A percentile compares a stretch with the other conserved stretches of the same genome.
These are phyloP conservation scores for Ceratocystis diversiconidia DNA, from an alignment of 2,329 filamentous ascomycete species.

Conservation along the genomic window DNA sequence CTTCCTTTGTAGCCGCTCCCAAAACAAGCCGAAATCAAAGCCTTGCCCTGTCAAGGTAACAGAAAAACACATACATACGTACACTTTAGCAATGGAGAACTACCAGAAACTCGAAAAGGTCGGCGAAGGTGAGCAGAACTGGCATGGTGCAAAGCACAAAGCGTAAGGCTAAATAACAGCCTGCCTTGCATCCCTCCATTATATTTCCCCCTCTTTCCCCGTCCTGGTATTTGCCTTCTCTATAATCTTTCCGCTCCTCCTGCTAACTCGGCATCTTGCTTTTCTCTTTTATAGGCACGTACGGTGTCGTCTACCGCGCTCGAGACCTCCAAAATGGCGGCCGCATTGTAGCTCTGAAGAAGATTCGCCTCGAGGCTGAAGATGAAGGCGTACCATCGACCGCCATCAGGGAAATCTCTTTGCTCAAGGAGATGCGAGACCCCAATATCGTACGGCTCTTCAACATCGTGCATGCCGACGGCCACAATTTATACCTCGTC, in stretches of 20 bases:
- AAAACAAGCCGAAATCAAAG: too few species aligned
- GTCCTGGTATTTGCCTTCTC: neutral
- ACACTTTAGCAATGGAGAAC: slow-evolving; percentile 52
- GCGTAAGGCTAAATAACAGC: neutral
- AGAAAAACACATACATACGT: slow-evolving; percentile 17
- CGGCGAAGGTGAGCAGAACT: slow-evolving; percentile 56
- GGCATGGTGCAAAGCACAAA: neutral
- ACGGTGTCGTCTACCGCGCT: slow-evolving; percentile 91
- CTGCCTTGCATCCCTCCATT: neutral
- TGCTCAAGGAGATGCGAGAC: slow-evolving; percentile 89
- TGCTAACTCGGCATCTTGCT: slow-evolving; percentile 3
- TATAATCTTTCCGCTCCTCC: neutral
- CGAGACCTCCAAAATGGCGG: slow-evolving; percentile 68
- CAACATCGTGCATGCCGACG: slow-evolving; percentile 89
- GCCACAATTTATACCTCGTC: slow-evolving; percentile 87
- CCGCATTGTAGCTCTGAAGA: slow-evolving; percentile 84
- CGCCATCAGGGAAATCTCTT: slow-evolving; percentile 84
- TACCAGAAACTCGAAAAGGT: slow-evolving; percentile 96
- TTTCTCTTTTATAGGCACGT: slow-evolving; percentile 50
- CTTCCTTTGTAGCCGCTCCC: neutral
- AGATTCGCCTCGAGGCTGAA: slow-evolving; percentile 88
- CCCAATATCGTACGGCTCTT: slow-evolving; percentile 76
- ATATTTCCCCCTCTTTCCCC: neutral
- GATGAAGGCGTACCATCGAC: slow-evolving; percentile 88
- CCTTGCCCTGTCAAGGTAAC: slow-evolving; percentile 8